Percentiles rank a stretch among this genome's conserved stretches.
These are phyloP conservation scores for Colletotrichum scovillei DNA, from an alignment of 2,329 filamentous ascomycete genomes.

Conservation along the genomic window DNA sequence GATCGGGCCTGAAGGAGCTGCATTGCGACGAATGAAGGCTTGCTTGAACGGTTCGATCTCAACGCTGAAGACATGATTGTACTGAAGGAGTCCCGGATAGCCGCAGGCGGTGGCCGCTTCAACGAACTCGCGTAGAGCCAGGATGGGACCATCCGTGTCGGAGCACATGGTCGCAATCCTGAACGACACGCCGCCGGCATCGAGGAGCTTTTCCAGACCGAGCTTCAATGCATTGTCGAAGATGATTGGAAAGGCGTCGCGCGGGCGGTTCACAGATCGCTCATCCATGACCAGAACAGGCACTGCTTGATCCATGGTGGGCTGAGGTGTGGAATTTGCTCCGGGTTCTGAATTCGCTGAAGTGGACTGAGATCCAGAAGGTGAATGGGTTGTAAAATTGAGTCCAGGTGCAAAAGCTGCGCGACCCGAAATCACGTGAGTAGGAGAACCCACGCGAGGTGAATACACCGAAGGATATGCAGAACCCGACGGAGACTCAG, in stretches of 20 bases:
- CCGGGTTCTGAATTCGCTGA: neutral
- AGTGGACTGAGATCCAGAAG: neutral
- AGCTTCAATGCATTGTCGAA: conserved; percentile 25
- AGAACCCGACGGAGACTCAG: no score
- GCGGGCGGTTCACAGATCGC: conserved; percentile 13
- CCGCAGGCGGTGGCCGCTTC: conserved; percentile 50
- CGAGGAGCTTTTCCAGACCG: conserved; percentile 40
- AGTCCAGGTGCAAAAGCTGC: no score
- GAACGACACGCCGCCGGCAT: conserved; percentile 43
- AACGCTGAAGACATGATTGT: conserved; percentile 69
- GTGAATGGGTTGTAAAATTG: no score
- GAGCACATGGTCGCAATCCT: conserved; percentile 80
- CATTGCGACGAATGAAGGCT: conserved; percentile 72
- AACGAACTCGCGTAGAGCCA: conserved; percentile 70
- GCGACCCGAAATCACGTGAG: no score
- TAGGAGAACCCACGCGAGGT: no score
- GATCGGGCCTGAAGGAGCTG: conserved; percentile 57
- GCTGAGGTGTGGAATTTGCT: neutral
- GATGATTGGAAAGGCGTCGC: conserved; percentile 30
- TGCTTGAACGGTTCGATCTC: conserved; percentile 75
- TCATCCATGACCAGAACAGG: conserved; percentile 5
- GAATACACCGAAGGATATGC: no score
- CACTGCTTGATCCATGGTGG: neutral
- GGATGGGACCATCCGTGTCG: conserved; percentile 79
- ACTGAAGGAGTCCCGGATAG: conserved; percentile 49